Evolutionary conservation across 2,329 filamentous ascomycete genomes (phyloP).

Genomic region (Exophiala lecanii-corni): DNA sequence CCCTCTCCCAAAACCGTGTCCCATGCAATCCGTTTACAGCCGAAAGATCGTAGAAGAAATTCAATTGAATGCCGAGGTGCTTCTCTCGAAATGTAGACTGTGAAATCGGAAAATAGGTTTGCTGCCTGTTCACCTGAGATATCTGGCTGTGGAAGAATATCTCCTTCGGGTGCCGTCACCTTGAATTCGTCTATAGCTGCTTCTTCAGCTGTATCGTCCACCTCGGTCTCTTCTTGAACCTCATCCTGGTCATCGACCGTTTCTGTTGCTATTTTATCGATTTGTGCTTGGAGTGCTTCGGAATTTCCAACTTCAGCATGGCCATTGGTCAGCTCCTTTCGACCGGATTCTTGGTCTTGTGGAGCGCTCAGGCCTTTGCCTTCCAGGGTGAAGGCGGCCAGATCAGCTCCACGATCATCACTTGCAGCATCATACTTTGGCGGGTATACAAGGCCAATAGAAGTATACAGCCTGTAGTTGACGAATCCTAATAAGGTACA

Average conservation of each 20-base stretch:
- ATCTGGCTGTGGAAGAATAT: conserved; percentile 76
- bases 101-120: conserved; percentile 80
- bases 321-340: conserved; percentile 50
- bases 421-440: conserved; percentile 85
- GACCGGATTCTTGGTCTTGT: conserved; percentile 50
- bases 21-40: conserved; percentile 95
- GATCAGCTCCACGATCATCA: conserved; percentile 84
- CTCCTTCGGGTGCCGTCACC: conserved; percentile 74
- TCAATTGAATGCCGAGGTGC: conserved; percentile 86
- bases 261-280: conserved; percentile 51
- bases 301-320: conserved; percentile 53
- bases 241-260: conserved; percentile 35
- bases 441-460: conserved; percentile 86
- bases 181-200: conserved; percentile 84
- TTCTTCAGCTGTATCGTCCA: conserved; percentile 36
- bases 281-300: conserved; percentile 62
- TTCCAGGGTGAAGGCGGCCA: conserved; percentile 87
- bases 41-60: conserved; percentile 88
- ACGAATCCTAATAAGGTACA: conserved; percentile 92
- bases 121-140: conserved; percentile 61
- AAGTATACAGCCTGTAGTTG: conserved; percentile 92
- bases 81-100: conserved; percentile 89
- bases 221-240: conserved; percentile 41
- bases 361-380: conserved; percentile 55
- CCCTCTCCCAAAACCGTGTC: conserved; percentile 85